Evolutionary conservation across 495 filamentous ascomycete species (phyloP).

Genomic region (Hyphodiscus hymeniophilus): DNA sequence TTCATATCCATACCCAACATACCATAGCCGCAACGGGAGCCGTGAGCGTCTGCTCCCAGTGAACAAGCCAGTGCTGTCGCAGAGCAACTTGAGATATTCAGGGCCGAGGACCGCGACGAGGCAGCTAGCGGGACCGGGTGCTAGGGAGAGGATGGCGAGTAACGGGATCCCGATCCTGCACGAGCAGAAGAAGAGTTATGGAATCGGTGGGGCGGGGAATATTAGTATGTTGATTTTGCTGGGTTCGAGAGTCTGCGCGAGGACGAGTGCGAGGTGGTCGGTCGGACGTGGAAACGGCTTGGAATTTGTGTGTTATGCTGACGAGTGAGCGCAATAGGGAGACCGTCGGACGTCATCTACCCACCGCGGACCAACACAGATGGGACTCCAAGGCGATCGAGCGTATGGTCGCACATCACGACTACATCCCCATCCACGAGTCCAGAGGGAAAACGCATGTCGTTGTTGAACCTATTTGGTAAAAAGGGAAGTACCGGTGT

Average conservation of each 20-base stretch:
- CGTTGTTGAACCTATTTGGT: conserved; percentile 12
- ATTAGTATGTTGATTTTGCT: conserved; percentile 17
- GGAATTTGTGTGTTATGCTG: not conserved
- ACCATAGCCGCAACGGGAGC: too few species aligned
- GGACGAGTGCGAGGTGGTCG: too few species aligned
- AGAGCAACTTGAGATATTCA: too few species aligned
- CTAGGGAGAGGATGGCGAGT: not conserved
- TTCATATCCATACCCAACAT: too few species aligned
- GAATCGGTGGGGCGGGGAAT: conserved; percentile 22
- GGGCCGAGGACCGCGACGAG: too few species aligned
- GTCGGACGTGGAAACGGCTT: too few species aligned
- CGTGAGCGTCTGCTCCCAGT: too few species aligned
- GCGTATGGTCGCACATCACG: conserved; percentile 8
- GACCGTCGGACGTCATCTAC: conserved; percentile 20
- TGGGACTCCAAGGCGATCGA: conserved; percentile 10
- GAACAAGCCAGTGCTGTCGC: too few species aligned
- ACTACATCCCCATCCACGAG: not conserved
- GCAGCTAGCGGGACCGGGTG: too few species aligned
- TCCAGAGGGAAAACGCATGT: conserved; percentile 12
- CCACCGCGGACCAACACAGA: conserved; percentile 8
- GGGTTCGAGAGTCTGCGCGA: too few species aligned
- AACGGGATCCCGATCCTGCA: not conserved
- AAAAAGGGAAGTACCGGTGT: conserved; percentile 3
- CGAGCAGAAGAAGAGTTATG: conserved; percentile 19
- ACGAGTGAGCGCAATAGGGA: conserved; percentile 7